Base-by-base conservation (phyloP, 75 land plant genomes). In the Sequoia sempervirens region DNA sequence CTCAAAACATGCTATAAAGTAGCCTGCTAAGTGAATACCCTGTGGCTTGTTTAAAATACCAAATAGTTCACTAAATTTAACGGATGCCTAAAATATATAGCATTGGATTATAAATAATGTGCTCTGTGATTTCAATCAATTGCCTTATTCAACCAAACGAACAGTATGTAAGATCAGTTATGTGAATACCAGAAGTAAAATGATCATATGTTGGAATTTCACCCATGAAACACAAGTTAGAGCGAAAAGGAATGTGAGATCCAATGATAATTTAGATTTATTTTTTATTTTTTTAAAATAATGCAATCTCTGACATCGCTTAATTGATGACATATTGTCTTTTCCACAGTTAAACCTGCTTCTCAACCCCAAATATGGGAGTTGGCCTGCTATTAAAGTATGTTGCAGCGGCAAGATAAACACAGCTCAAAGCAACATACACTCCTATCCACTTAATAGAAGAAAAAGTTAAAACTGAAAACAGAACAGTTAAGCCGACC, bases 401-500 rank as follows among this genome's bases (percentile, higher is more conserved):
- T 46, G 95, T 97, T 12, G 87, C 84, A 58, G 79, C 41, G 50
- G 91, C 84, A 81, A 97, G 94, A 81, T 76, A 91, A 17, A 82
- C 52, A 91, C 94, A 89, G 64, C 91, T 86, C 53, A 87, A 56
- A 15, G 82, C 87, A 46, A 90, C 88, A 87, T 95, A 97, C 17
- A 92, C 28, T 82, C 85, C 94, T 78, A 93, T 84, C 98, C 93
- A 94, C 15, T 81, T 30, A 4, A 89, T 83, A 28, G 93, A 91
- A 79, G 85, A 88, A 78, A 89, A 78, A n/a, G 91, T 84, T 8
- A 94, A 84, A 72, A 83, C 79, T 46, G 85, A 64, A 73, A 86
- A 85, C 4, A 91, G 37, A 56, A 82, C 40, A 1, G 91, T 92
- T 36, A 89, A 40, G 1, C 56, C 78, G 2, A 90, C 82, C 18